Evolutionary conservation across 306 rosid species (phyloP).

Genomic region (Gynostemma pentaphyllum): DNA sequence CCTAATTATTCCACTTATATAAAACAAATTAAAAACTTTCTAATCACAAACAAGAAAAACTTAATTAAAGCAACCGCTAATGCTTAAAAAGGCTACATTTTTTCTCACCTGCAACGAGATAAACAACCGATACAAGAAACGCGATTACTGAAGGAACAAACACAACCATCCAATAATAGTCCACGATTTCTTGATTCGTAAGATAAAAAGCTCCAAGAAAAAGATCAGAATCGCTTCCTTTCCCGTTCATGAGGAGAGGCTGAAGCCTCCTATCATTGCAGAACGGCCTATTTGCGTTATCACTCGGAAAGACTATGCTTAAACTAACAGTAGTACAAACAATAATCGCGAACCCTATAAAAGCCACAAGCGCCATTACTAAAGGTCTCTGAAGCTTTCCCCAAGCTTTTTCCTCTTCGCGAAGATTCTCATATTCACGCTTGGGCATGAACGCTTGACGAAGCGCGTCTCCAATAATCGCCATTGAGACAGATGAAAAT

Average conservation of each 20-base stretch:
- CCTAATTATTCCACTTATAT: not conserved
- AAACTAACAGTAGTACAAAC: constrained; percentile 43
- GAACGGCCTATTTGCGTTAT: constrained; percentile 47
- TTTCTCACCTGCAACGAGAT: constrained; percentile 71
- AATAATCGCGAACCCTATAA: constrained; percentile 25
- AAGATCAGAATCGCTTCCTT: constrained; percentile 48
- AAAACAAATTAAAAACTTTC: not conserved
- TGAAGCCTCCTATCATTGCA: constrained; percentile 59
- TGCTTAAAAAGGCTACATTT: not conserved
- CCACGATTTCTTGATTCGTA: constrained; percentile 79
- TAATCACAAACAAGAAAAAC: too few relatives aligned
- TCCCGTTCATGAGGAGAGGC: constrained; percentile 35
- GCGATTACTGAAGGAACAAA: constrained; percentile 62
- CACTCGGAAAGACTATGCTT: constrained; percentile 58
- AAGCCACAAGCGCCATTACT: constrained; percentile 13
- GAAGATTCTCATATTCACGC: constrained; percentile 73
- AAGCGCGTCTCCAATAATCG: constrained; percentile 79
- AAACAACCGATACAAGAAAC: constrained; percentile 42
- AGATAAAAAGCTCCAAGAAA: constrained; percentile 56
- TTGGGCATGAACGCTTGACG: constrained; percentile 94
- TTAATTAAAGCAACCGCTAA: too few relatives aligned
- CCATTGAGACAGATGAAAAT: constrained; percentile 35
- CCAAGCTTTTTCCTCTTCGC: constrained; percentile 88
- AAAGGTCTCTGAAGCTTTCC: constrained; percentile 69
- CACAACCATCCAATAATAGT: constrained; percentile 83